Base-by-base conservation (phyloP, 495 filamentous ascomycete genomes). In the Elasticomyces elasticus region DNA sequence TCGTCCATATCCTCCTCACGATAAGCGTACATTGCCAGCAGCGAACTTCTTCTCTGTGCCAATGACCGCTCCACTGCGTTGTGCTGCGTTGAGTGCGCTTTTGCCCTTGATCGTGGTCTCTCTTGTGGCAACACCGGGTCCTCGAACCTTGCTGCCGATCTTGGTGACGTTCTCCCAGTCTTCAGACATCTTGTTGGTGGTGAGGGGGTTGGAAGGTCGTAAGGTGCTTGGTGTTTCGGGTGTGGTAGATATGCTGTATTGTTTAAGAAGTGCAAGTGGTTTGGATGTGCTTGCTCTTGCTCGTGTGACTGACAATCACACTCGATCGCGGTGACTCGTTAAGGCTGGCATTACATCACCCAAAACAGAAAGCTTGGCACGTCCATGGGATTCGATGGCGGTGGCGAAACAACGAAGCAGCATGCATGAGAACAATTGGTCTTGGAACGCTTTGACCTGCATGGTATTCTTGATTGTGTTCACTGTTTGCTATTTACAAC, bases 1-100 rank as follows among this genome's bases (percentile, higher is more conserved):
- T n/a, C n/a, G n/a, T n/a, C n/a, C n/a, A n/a, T n/a, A n/a, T n/a
- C n/a, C n/a, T n/a, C n/a, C n/a, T n/a, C n/a, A n/a, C n/a, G 19
- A 33, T 33, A 45, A 52, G 82, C 88, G 52, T 84, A 95, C 88
- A 68, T 94, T 94, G 61, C 79, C 82, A 33, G 76, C 76, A 22
- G 77, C 72, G 62, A 74, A 92, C 70, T 96, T 97, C 85, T 99
- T 99, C 76, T 97, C 90, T 6, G 90, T 94, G 42, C 78, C 79
- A 60, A 95, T 71, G 61, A 91, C 66, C 11, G 76, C 74, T 38
- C 92, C 92, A 28, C 75, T 76, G 30, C 92, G 79, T 71, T 85
- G 83, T 17, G 92, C 92, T 52, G 90, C 89, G 72, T 99, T 99
- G 25, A 74, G 64, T 26, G 90, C 90, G 35, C 81, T 77, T 68